Evolutionary conservation across 805 yeast genomes (phyloP).

Genomic region (Kuraishia molischiana): DNA sequence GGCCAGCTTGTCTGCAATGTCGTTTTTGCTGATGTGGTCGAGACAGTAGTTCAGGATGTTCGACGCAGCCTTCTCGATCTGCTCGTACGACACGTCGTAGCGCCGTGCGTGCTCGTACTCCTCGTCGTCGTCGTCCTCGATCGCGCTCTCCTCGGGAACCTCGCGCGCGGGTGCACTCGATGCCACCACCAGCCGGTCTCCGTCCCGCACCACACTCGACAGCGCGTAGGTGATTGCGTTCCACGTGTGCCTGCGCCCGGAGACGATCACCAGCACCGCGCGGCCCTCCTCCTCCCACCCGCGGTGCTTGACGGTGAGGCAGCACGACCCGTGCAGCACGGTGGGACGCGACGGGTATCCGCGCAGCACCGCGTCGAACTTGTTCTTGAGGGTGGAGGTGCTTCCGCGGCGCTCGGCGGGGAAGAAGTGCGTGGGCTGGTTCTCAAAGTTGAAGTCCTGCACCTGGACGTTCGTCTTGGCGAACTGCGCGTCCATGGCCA

Average conservation of each 20-base stretch:
- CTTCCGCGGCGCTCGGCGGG: conserved; percentile 8
- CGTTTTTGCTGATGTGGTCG: conserved; percentile 7
- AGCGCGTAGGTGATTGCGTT: conserved; percentile 62
- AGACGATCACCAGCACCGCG: conserved; percentile 44
- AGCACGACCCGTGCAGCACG: conserved; percentile 18
- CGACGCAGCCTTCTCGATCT: conserved; percentile 17
- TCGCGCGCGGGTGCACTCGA: conserved; percentile 24
- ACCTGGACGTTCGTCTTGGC: conserved; percentile 27
- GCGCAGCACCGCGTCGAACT: conserved; percentile 12
- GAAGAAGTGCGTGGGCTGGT: conserved; percentile 19
- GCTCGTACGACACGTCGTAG: conserved; percentile 11
- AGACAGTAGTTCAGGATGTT: conserved; percentile 14
- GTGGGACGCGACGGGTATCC: conserved; percentile 26
- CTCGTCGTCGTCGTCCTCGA: conserved; percentile 10
- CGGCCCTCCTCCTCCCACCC: conserved; percentile 20
- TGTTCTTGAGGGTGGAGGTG: conserved; percentile 26
- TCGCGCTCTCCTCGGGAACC: background rate
- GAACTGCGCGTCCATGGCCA: conserved; percentile 46
- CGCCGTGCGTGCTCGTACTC: conserved; percentile 8
- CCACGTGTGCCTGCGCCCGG: conserved; percentile 66
- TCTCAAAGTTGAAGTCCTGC: conserved; percentile 34
- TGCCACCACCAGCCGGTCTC: conserved; percentile 55
- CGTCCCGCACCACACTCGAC: conserved; percentile 38
- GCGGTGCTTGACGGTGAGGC: conserved; percentile 34
- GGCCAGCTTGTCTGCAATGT: conserved; percentile 29